Conservation (phyloP, 2,329 filamentous ascomycete species). For the Verticillium longisporum region DNA sequence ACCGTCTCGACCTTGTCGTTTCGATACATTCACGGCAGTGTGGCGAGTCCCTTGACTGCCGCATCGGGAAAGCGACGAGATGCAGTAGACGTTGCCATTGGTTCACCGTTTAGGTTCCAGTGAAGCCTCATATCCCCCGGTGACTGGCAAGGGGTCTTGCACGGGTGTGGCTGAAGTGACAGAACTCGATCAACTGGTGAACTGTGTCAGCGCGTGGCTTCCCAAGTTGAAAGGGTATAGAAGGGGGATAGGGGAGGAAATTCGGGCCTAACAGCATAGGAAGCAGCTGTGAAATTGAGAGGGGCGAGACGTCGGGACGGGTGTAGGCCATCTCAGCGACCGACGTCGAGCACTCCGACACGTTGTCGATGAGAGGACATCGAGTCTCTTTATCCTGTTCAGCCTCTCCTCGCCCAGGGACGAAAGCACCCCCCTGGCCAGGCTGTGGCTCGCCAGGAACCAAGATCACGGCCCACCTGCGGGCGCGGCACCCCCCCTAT, state of each 20-base stretch:
- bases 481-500: conserved; percentile 4
- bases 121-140: neutral
- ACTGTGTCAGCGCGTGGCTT: neutral
- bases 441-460: conserved; percentile 2
- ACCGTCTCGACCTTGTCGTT: neutral
- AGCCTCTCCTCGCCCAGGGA: neutral
- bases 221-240: neutral
- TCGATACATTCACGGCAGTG: neutral
- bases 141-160: neutral
- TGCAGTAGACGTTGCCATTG: conserved; percentile 5
- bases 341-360: neutral
- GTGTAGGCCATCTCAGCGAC: too few relatives aligned
- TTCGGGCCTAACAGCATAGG: neutral
- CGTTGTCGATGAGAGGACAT: neutral
- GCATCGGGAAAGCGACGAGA: conserved; percentile 8
- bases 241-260: neutral
- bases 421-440: neutral
- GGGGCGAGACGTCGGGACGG: too few relatives aligned
- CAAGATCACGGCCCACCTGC: neutral
- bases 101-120: conserved; percentile 9
- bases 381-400: conserved; percentile 6
- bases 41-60: conserved; percentile 6
- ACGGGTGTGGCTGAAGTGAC: neutral
- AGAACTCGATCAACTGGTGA: neutral
- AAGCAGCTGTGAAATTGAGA: too few relatives aligned